These are phyloP conservation scores for Asterophora lycoperdoides DNA, from an alignment of 768 basidiomycete genomes.

Conservation along the genomic window DNA sequence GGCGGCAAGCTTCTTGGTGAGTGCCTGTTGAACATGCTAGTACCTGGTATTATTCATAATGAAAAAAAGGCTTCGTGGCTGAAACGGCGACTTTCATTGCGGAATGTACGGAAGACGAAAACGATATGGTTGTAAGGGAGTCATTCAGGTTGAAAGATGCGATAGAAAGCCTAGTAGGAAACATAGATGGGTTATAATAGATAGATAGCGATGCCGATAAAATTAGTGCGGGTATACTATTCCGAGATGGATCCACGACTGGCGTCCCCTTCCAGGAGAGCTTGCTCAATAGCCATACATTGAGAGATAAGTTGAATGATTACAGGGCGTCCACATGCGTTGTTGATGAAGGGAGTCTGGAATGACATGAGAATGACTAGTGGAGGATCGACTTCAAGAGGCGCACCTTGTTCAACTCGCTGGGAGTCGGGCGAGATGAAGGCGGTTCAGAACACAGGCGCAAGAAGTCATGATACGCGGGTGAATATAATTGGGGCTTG, in stretches of 20 bases:
- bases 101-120: constrained; percentile 86
- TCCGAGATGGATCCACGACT: constrained; percentile 15
- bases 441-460: constrained; percentile 60
- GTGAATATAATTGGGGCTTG: constrained; percentile 58
- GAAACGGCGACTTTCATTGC: constrained; percentile 86
- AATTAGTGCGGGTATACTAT: constrained; percentile 19
- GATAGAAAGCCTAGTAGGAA: constrained; percentile 70
- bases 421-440: constrained; percentile 49
- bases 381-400: constrained; percentile 1
- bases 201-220: constrained; percentile 20
- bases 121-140: constrained; percentile 73
- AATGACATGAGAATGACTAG: constrained; percentile 2
- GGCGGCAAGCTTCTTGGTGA: constrained; percentile 72
- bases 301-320: constrained; percentile 62
- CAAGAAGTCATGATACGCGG: constrained; percentile 71
- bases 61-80: constrained; percentile 56
- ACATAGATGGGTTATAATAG: constrained; percentile 43
- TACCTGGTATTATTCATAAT: constrained; percentile 1
- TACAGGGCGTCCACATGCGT: constrained; percentile 64
- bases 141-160: constrained; percentile 65
- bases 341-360: constrained; percentile 62
- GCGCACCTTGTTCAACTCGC: constrained; percentile 56
- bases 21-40: constrained; percentile 18
- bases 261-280: constrained; percentile 25
- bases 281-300: constrained; percentile 63